phyloP scores from a whole-genome alignment of 1,284 basidiomycete species.

The Ustilago crameri region DNA sequence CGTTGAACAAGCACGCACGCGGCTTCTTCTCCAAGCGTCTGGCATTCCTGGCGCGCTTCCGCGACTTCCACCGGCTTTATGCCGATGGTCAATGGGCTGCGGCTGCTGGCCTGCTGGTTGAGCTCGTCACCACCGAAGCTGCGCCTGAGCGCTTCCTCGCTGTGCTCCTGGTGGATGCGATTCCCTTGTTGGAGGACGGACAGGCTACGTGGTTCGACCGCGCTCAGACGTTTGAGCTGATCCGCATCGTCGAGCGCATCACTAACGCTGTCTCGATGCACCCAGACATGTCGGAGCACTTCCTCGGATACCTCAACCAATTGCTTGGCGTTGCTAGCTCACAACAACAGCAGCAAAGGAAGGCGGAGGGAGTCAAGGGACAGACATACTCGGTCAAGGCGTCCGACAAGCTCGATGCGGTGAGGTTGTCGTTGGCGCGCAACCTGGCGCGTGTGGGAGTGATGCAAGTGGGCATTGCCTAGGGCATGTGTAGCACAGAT shows the following conservation, averaged over 20 bases:
- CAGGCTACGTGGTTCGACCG: constrained; percentile 53
- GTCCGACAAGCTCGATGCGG: constrained; percentile 49
- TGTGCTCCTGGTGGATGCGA: constrained; percentile 61
- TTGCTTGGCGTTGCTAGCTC: constrained; percentile 32
- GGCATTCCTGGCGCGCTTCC: constrained; percentile 62
- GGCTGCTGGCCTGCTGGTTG: constrained; percentile 58
- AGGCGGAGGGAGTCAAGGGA: constrained; percentile 2
- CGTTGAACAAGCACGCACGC: constrained; percentile 16
- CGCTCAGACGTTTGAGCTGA: constrained; percentile 59
- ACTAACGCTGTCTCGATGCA: constrained; percentile 42
- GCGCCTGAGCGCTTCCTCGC: constrained; percentile 63
- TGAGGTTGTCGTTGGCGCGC: constrained; percentile 51
- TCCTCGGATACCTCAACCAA: constrained; percentile 52
- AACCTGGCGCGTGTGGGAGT: constrained; percentile 52
- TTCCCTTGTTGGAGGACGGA: constrained; percentile 56
- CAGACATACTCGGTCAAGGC: constrained; percentile 25
- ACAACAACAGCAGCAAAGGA: constrained; percentile 6
- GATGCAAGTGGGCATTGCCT: constrained; percentile 42
- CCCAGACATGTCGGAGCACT: constrained; percentile 52
- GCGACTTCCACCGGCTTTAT: constrained; percentile 62
- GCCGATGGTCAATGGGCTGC: constrained; percentile 42
- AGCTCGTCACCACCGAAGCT: constrained; percentile 59
- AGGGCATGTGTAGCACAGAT: neutral
- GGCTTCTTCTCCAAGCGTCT: constrained; percentile 58
- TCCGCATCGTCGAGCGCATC: constrained; percentile 62